These are phyloP conservation scores for Penicillium janthinellum DNA, from an alignment of 2,329 filamentous ascomycete species.

Conservation along the genomic window DNA sequence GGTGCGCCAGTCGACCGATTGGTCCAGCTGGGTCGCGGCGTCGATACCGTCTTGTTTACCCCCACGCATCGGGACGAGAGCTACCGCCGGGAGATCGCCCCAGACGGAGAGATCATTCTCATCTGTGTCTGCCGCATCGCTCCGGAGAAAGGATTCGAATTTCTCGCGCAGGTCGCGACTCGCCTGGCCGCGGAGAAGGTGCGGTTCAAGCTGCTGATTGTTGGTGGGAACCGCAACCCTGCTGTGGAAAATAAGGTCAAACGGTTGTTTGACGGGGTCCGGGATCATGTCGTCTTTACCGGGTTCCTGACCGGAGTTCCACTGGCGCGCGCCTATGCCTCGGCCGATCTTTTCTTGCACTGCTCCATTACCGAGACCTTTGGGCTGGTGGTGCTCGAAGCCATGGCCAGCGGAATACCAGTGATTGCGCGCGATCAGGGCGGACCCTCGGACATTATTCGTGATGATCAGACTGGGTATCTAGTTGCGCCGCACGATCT, in stretches of 20 bases:
- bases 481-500: slow-evolving; percentile 63
- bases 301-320: slow-evolving; percentile 64
- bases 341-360: slow-evolving; percentile 70
- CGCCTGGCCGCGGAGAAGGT: slow-evolving; percentile 59
- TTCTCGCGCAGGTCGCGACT: slow-evolving; percentile 60
- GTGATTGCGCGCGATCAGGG: slow-evolving; percentile 70
- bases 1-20: slow-evolving; percentile 60
- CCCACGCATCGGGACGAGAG: slow-evolving; percentile 55
- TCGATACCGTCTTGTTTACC: slow-evolving; percentile 64
- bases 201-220: slow-evolving; percentile 65
- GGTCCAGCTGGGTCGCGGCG: slow-evolving; percentile 64
- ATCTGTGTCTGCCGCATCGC: slow-evolving; percentile 68
- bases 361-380: slow-evolving; percentile 73
- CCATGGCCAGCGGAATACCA: slow-evolving; percentile 70
- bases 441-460: slow-evolving; percentile 68
- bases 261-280: slow-evolving; percentile 58
- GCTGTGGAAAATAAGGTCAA: slow-evolving; percentile 64
- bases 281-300: slow-evolving; percentile 64
- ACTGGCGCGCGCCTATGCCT: slow-evolving; percentile 67
- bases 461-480: slow-evolving; percentile 62
- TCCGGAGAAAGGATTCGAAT: slow-evolving; percentile 71
- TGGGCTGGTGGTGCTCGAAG: slow-evolving; percentile 69
- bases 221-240: slow-evolving; percentile 67
- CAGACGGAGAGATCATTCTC: slow-evolving; percentile 65
- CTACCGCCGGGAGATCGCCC: slow-evolving; percentile 59